These are phyloP conservation scores for Veloporphyrellus conicus DNA, from an alignment of 1,284 basidiomycete genomes.

Conservation along the genomic window DNA sequence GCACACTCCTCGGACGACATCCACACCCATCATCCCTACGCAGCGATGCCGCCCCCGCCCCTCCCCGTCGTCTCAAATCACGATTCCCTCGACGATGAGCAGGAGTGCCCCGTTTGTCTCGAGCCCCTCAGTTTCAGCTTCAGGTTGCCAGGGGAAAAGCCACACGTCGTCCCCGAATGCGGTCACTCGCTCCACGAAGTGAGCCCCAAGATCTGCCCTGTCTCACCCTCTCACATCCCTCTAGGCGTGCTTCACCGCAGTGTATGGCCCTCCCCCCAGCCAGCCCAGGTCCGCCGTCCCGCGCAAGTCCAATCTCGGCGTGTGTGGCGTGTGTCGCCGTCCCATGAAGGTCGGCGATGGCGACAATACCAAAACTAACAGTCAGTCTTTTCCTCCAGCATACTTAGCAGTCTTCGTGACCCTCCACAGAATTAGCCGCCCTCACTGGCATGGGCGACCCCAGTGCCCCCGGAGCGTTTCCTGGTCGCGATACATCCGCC, in stretches of 20 bases:
- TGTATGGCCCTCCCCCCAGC: constrained; percentile 85
- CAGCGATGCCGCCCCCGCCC: constrained; percentile 54
- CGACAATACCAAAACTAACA: constrained; percentile 78
- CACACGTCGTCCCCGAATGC: constrained; percentile 93
- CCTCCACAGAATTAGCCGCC: constrained; percentile 70
- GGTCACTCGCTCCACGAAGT: constrained; percentile 97
- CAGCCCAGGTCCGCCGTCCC: constrained; percentile 51
- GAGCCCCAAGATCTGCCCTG: constrained; percentile 26
- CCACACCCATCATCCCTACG: constrained; percentile 39
- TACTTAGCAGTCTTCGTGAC: constrained; percentile 1
- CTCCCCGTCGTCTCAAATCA: constrained; percentile 65
- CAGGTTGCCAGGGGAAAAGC: constrained; percentile 88
- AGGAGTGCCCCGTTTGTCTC: constrained; percentile 86
- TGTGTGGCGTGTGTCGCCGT: constrained; percentile 93
- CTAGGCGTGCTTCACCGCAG: constrained; percentile 91
- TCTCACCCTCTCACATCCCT: not conserved
- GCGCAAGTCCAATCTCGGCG: constrained; percentile 78
- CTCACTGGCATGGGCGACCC: constrained; percentile 82
- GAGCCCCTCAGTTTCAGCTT: constrained; percentile 86
- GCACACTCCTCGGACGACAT: constrained; percentile 33
- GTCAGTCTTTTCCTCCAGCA: constrained; percentile 47
- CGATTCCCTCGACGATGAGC: constrained; percentile 66
- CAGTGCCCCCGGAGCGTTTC: constrained; percentile 51
- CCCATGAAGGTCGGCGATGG: constrained; percentile 92
- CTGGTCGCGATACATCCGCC: constrained; percentile 61